Evolutionary conservation across 148 eudicot species (phyloP).

Genomic region (Rhododendron kiyosumense): DNA sequence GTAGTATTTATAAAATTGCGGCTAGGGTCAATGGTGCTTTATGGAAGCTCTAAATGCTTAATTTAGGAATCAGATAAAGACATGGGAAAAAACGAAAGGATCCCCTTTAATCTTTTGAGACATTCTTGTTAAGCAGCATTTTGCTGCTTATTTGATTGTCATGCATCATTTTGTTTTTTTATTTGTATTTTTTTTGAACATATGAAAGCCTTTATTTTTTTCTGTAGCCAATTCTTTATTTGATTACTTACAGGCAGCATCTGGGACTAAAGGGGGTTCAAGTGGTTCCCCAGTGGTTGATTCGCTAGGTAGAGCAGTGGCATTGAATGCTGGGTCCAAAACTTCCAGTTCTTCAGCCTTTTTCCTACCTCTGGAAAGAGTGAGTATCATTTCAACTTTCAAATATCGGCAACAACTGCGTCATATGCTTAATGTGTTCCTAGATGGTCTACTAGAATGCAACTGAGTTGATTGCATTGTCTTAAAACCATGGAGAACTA

Average conservation of each 20-base stretch:
- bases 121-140: not conserved
- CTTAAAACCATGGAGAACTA: not conserved
- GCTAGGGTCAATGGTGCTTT: not conserved
- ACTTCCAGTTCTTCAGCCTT: conserved; percentile 95
- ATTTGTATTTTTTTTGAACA: not conserved
- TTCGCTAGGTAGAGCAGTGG: conserved; percentile 98
- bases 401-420: not conserved
- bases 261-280: conserved; percentile 99
- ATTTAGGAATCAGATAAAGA: not conserved
- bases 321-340: conserved; percentile 98
- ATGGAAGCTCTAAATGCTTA: not conserved
- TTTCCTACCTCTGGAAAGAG: conserved; percentile 94
- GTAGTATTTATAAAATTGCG: not conserved
- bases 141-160: not conserved
- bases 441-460: not conserved
- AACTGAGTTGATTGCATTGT: not conserved
- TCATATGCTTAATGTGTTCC: conserved; percentile 1
- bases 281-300: conserved; percentile 99
- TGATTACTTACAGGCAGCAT: conserved; percentile 69
- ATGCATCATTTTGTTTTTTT: not conserved
- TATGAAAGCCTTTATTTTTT: not conserved
- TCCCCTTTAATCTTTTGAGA: not conserved
- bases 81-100: not conserved
- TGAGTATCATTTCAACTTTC: conserved; percentile 21
- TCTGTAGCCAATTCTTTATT: conserved; percentile 4